Evolutionary conservation across 129 eudicot species (phyloP).

Genomic region (Saposhnikovia divaricata): DNA sequence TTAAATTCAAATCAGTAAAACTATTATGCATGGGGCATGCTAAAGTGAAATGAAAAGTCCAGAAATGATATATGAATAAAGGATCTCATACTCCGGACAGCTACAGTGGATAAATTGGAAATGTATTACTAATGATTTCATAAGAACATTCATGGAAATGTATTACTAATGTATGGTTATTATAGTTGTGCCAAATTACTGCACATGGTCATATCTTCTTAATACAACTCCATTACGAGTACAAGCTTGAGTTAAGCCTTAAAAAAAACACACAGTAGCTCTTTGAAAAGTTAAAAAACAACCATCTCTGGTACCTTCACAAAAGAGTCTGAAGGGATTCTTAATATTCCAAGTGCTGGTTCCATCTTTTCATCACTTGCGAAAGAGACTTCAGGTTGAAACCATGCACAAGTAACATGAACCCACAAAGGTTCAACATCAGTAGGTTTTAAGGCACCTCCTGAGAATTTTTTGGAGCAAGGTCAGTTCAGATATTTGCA

Average conservation of each 20-base stretch:
- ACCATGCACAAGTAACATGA: slow-evolving; percentile 98
- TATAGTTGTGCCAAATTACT: neutral
- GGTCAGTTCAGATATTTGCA: neutral
- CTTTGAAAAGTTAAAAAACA: neutral
- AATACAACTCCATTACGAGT: neutral
- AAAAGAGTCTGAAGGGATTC: slow-evolving; percentile 82
- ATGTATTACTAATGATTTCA: neutral
- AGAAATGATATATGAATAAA: neutral
- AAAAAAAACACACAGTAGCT: neutral
- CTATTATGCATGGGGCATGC: neutral
- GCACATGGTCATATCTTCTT: neutral
- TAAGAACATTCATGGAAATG: neutral
- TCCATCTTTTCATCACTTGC: slow-evolving; percentile 94
- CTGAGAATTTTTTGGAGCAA: slow-evolving; percentile 23
- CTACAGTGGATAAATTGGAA: neutral
- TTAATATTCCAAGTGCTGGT: slow-evolving; percentile 88
- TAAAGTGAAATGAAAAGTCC: neutral
- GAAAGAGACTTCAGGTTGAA: slow-evolving; percentile 90
- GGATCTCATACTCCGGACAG: neutral
- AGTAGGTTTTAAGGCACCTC: slow-evolving; percentile 93
- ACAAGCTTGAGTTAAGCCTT: neutral
- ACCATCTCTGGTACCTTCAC: slow-evolving; percentile 54
- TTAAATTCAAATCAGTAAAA: neutral
- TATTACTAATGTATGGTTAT: too few species aligned
- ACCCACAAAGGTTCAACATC: slow-evolving; percentile 91